Evolutionary conservation across 2,329 filamentous ascomycete genomes (phyloP).

Genomic region (Clarireedia homoeocarpa): DNA sequence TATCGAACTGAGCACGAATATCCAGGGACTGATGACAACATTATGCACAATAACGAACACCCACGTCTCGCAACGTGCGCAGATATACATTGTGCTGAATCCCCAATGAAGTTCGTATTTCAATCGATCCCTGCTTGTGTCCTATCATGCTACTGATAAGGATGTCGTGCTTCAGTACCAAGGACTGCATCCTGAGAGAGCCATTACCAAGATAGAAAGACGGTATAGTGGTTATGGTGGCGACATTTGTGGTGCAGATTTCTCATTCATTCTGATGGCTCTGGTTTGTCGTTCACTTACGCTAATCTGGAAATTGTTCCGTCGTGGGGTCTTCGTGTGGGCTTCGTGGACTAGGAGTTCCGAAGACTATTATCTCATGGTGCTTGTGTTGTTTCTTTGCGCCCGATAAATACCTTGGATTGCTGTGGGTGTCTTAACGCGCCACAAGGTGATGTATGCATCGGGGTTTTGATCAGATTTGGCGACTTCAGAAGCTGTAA

Average conservation of each 20-base stretch:
- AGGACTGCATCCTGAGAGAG: background rate
- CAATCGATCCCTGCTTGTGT: background rate
- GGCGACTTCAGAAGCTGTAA: no score
- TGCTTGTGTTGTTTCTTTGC: background rate
- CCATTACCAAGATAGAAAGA: background rate
- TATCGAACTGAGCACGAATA: constrained; percentile 1
- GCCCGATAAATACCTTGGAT: background rate
- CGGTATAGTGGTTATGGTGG: background rate
- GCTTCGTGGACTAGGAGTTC: no score
- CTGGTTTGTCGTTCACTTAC: no score
- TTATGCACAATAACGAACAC: background rate
- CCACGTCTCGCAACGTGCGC: background rate
- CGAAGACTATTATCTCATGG: no score
- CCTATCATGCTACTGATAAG: background rate
- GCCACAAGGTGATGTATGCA: no score
- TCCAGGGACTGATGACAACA: constrained; percentile 10
- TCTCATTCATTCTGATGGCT: no score
- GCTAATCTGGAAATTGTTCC: no score
- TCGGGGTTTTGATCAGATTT: no score
- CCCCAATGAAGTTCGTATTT: background rate
- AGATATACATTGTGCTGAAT: no score
- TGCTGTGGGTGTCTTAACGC: no score
- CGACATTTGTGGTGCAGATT: no score
- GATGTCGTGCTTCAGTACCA: background rate
- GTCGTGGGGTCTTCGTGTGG: no score